Percentiles rank a stretch among this genome's conserved stretches.
These are phyloP conservation scores for Harrya chromipes DNA, from an alignment of 768 basidiomycete species.

Conservation along the genomic window DNA sequence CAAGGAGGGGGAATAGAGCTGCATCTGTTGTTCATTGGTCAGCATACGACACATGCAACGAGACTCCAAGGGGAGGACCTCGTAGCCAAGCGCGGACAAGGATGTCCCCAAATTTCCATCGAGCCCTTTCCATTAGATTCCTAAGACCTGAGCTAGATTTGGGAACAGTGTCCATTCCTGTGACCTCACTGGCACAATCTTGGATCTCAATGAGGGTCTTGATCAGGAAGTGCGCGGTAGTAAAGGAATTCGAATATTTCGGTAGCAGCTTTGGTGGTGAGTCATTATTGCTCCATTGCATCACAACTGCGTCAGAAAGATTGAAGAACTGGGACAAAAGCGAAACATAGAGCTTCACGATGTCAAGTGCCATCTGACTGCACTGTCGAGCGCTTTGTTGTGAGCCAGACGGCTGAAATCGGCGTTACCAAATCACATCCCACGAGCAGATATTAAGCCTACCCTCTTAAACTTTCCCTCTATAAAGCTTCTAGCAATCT, in stretches of 20 bases:
- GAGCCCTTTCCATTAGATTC: conserved; percentile 71
- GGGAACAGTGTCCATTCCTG: conserved; percentile 73
- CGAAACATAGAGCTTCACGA: conserved; percentile 81
- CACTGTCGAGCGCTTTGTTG: conserved; percentile 83
- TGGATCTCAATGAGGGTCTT: conserved; percentile 81
- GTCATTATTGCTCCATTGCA: conserved; percentile 41
- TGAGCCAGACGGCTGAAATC: conserved; percentile 39
- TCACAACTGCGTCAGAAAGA: conserved; percentile 74
- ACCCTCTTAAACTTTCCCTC: conserved; percentile 94
- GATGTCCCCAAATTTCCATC: conserved; percentile 87
- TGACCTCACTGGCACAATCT: conserved; percentile 81
- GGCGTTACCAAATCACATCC: conserved; percentile 1
- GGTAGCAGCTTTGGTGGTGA: conserved; percentile 60
- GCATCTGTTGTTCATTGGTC: conserved; percentile 57
- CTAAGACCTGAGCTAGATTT: conserved; percentile 69
- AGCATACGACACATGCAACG: background rate
- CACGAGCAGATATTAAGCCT: conserved; percentile 8
- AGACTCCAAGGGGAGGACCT: conserved; percentile 46
- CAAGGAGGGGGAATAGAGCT: conserved; percentile 75
- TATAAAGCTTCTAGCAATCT: conserved; percentile 84
- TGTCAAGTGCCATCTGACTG: conserved; percentile 82
- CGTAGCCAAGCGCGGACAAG: conserved; percentile 77
- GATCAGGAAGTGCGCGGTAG: conserved; percentile 75
- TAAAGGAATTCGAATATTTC: conserved; percentile 72
- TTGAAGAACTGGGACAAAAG: conserved; percentile 84